phyloP scores from a whole-genome alignment of 1,284 basidiomycete genomes.

The Moniliophthora roreri region DNA sequence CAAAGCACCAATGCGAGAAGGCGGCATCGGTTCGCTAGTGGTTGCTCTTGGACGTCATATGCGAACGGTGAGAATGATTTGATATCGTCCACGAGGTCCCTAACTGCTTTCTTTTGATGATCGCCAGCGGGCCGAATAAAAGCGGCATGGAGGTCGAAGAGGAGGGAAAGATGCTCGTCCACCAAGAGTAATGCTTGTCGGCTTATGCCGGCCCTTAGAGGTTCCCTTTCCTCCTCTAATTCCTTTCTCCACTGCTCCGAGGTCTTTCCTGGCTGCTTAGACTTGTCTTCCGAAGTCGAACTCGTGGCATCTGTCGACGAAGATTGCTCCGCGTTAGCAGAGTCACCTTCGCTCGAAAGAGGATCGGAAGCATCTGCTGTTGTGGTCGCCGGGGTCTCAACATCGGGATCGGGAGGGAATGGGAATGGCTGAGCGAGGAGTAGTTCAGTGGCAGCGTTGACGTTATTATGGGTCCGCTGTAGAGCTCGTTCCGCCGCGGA shows the following conservation, averaged over 20 bases:
- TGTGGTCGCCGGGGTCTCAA: constrained; percentile 27
- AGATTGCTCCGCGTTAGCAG: constrained; percentile 11
- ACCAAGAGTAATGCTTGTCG: constrained; percentile 75
- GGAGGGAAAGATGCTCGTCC: constrained; percentile 83
- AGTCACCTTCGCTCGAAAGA: constrained; percentile 16
- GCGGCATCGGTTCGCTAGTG: constrained; percentile 79
- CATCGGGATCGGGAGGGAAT: constrained; percentile 61
- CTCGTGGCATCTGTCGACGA: constrained; percentile 12
- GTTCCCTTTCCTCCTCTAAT: constrained; percentile 67
- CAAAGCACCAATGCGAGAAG: constrained; percentile 83
- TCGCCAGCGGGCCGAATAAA: constrained; percentile 67
- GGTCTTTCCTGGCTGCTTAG: constrained; percentile 18
- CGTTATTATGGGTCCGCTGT: constrained; percentile 83
- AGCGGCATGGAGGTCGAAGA: constrained; percentile 86
- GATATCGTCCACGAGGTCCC: constrained; percentile 71
- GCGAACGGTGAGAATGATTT: constrained; percentile 65
- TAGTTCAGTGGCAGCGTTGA: constrained; percentile 88
- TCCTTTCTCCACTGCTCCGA: constrained; percentile 64
- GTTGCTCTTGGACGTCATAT: constrained; percentile 68
- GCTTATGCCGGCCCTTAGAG: constrained; percentile 66
- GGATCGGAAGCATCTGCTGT: constrained; percentile 18
- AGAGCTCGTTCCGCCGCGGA: constrained; percentile 85
- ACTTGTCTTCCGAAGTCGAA: constrained; percentile 22
- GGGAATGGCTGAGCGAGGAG: constrained; percentile 84
- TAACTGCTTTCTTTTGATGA: constrained; percentile 62